A percentile compares a stretch with the other conserved stretches of the same genome.
phyloP scores from a whole-genome alignment of 73 alveolate genomes.

The Paramecium octaurelia region DNA sequence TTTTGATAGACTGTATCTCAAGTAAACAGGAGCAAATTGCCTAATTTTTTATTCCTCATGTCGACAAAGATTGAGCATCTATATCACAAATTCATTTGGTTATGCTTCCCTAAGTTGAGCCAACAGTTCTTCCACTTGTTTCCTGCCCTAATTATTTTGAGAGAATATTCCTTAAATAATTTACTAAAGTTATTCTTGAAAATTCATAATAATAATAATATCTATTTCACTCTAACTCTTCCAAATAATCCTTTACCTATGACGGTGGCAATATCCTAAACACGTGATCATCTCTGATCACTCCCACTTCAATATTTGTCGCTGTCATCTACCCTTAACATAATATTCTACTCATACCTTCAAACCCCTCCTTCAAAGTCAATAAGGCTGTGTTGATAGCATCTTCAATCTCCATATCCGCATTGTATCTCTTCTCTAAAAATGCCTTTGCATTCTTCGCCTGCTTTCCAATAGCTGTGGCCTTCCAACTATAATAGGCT shows the following conservation, averaged over 20 bases:
- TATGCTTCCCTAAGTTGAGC: conserved; percentile 43
- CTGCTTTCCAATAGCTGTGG: conserved; percentile 92
- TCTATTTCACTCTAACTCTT: conserved; percentile 76
- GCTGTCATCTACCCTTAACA: conserved; percentile 3
- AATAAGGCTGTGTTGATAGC: conserved; percentile 89
- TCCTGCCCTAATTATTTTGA: conserved; percentile 65
- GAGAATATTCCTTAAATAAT: not conserved
- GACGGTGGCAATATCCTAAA: conserved; percentile 74
- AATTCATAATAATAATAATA: not conserved
- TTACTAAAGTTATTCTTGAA: not conserved
- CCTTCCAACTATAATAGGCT: conserved; percentile 90
- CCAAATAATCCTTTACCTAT: conserved; percentile 79
- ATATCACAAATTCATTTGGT: not conserved
- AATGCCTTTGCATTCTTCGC: conserved; percentile 83
- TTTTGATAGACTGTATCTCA: not conserved
- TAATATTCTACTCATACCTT: conserved; percentile 65
- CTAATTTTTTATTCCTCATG: not conserved
- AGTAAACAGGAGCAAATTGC: not conserved
- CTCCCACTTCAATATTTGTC: conserved; percentile 81
- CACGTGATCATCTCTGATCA: conserved; percentile 67
- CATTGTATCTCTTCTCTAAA: conserved; percentile 90
- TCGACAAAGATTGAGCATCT: not conserved
- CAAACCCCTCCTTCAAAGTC: conserved; percentile 87
- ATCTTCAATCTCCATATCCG: conserved; percentile 88
- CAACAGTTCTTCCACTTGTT: conserved; percentile 67